These are phyloP conservation scores for Heliocybe sulcata DNA, from an alignment of 1,284 basidiomycete species.

Conservation along the genomic window DNA sequence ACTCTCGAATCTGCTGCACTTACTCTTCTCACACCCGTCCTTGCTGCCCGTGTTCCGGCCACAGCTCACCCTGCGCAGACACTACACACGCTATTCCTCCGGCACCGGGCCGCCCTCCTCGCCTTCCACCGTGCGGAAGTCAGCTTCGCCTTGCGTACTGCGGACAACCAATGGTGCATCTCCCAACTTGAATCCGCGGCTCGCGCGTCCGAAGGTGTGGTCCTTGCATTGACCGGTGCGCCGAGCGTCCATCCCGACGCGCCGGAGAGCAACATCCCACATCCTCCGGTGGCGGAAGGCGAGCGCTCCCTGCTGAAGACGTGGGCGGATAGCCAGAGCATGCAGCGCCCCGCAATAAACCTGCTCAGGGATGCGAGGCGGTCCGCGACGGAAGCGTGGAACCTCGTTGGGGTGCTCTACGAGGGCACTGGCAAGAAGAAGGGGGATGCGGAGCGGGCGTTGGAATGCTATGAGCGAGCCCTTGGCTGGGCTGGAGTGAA, in stretches of 20 bases:
- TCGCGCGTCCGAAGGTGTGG: conserved; percentile 60
- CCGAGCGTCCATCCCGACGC: conserved; percentile 28
- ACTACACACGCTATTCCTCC: conserved; percentile 61
- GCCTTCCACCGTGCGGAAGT: conserved; percentile 75
- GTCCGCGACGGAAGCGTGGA: conserved; percentile 66
- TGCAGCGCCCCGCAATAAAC: conserved; percentile 48
- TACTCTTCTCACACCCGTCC: conserved; percentile 58
- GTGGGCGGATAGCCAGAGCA: conserved; percentile 37
- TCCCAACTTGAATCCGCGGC: conserved; percentile 35
- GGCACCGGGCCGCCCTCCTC: conserved; percentile 68
- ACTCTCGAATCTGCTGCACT: conserved; percentile 62
- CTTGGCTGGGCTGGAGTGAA: conserved; percentile 54
- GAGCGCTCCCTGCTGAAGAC: conserved; percentile 33
- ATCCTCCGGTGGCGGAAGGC: conserved; percentile 36
- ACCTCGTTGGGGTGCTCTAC: conserved; percentile 43
- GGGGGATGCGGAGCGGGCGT: conserved; percentile 18
- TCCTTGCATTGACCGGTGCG: conserved; percentile 42
- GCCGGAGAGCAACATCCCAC: conserved; percentile 28
- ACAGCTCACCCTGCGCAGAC: conserved; percentile 46
- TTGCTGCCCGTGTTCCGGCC: conserved; percentile 36
- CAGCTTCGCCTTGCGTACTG: conserved; percentile 43
- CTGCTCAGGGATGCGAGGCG: conserved; percentile 64
- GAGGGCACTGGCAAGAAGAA: conserved; percentile 21
- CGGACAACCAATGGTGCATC: neutral
- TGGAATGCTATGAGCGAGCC: conserved; percentile 53